Conservation (phyloP, 129 eudicot genomes). For the Tagetes erecta region DNA sequence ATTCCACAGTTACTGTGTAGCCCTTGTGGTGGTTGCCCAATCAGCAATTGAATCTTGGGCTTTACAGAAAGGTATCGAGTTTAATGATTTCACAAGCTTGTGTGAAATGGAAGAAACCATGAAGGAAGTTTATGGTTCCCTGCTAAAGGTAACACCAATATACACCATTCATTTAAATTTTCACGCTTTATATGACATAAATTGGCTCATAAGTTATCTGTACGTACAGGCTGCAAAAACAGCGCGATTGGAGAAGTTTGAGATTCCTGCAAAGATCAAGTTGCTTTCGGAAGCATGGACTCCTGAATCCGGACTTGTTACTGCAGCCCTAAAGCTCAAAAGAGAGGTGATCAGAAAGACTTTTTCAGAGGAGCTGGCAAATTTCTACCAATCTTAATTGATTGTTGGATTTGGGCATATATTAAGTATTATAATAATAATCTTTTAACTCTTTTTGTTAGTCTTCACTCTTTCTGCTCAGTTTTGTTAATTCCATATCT, state of each 20-base stretch:
- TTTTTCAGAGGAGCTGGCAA: conserved; percentile 59
- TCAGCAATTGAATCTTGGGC: conserved; percentile 75
- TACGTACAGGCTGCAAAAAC: conserved; percentile 73
- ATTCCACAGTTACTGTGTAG: conserved; percentile 88
- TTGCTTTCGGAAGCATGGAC: conserved; percentile 91
- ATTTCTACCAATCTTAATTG: conserved; percentile 52
- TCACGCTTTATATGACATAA: not conserved
- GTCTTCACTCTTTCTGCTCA: conserved; percentile 11
- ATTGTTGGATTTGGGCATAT: conserved; percentile 7
- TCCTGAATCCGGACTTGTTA: conserved; percentile 91
- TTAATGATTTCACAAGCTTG: conserved; percentile 59
- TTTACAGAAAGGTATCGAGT: conserved; percentile 51
- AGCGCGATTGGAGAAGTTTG: conserved; percentile 75
- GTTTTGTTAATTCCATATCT: conserved; percentile 17
- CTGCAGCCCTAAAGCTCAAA: conserved; percentile 95
- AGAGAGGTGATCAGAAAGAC: conserved; percentile 74
- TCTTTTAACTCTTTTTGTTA: conserved; percentile 8
- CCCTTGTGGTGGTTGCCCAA: conserved; percentile 83
- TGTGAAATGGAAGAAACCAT: conserved; percentile 66
- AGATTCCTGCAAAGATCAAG: conserved; percentile 85
- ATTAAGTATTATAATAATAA: not conserved
- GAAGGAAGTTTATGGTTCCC: conserved; percentile 71
- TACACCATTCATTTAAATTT: not conserved
- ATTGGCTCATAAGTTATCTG: not conserved
- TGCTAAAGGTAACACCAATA: conserved; percentile 56